Evolutionary conservation across 2,329 filamentous ascomycete genomes (phyloP).

Genomic region (Cercospora zeae-maydis): DNA sequence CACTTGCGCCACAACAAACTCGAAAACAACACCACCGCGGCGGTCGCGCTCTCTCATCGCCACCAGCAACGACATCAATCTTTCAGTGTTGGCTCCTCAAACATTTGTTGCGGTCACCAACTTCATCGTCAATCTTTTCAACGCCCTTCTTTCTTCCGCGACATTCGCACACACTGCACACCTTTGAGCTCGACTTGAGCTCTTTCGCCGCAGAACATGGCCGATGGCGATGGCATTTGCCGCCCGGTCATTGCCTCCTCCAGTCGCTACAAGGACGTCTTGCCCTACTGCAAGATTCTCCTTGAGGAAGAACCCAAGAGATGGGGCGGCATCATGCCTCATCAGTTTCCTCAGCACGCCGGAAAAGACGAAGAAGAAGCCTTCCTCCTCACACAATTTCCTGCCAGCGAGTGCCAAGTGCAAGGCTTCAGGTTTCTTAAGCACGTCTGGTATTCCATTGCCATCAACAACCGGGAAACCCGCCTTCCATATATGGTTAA

Average conservation of each 20-base stretch:
- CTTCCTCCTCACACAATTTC: slow-evolving; percentile 33
- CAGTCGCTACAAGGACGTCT: slow-evolving; percentile 31
- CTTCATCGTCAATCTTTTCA: not conserved
- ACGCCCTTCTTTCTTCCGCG: not conserved
- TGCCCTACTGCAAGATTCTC: slow-evolving; percentile 30
- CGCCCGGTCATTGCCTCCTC: slow-evolving; percentile 32
- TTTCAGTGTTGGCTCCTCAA: not conserved
- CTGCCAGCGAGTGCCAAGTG: slow-evolving; percentile 28
- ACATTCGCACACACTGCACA: not conserved
- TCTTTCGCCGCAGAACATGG: slow-evolving; percentile 17
- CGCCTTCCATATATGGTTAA: slow-evolving; percentile 28
- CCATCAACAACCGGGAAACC: slow-evolving; percentile 31
- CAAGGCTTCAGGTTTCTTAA: slow-evolving; percentile 38
- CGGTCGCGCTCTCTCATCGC: not conserved
- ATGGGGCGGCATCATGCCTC: slow-evolving; percentile 33
- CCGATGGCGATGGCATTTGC: slow-evolving; percentile 3
- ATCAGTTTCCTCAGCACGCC: slow-evolving; percentile 33
- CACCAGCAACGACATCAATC: slow-evolving; percentile 1
- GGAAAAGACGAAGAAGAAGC: slow-evolving; percentile 31
- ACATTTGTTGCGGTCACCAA: not conserved
- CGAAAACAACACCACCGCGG: not conserved
- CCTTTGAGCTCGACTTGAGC: not conserved
- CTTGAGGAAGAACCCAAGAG: slow-evolving; percentile 26
- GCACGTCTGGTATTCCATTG: slow-evolving; percentile 34
- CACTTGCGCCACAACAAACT: slow-evolving; percentile 3